Percentiles rank a stretch among this genome's conserved stretches.
Conservation (phyloP, 257 asterid genomes). For the Plantago major region DNA sequence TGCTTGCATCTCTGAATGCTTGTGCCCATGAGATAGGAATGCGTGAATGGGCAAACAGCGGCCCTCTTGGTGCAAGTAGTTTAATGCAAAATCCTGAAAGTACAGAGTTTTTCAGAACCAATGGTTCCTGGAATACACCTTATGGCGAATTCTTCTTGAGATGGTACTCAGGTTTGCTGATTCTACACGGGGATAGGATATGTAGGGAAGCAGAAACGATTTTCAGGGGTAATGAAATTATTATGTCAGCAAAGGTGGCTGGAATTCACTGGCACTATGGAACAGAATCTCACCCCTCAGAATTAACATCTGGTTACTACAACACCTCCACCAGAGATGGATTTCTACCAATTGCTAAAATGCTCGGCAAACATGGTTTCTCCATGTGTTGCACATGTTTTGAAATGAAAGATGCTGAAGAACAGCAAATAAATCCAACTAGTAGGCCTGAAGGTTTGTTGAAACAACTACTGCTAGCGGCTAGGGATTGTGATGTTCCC, state of each 20-base stretch:
- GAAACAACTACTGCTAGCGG: constrained; percentile 48
- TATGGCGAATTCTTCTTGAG: constrained; percentile 66
- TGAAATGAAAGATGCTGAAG: constrained; percentile 52
- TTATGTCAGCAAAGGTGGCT: constrained; percentile 56
- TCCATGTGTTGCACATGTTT: constrained; percentile 55
- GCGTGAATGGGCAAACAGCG: constrained; percentile 59
- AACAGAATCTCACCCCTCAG: constrained; percentile 58
- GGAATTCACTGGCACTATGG: constrained; percentile 56
- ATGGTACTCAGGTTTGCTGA: constrained; percentile 73
- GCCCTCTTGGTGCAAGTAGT: constrained; percentile 42
- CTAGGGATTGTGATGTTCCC: constrained; percentile 47
- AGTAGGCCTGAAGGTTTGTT: constrained; percentile 63
- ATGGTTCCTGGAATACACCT: constrained; percentile 62
- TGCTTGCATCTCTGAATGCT: constrained; percentile 69
- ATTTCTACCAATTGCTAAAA: constrained; percentile 42
- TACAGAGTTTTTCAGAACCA: constrained; percentile 41
- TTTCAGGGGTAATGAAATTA: constrained; percentile 51
- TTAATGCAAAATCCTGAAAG: constrained; percentile 50
- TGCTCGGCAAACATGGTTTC: constrained; percentile 59
- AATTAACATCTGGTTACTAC: constrained; percentile 63
- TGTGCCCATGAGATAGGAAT: constrained; percentile 46
- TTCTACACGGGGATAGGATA: constrained; percentile 68
- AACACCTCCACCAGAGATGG: constrained; percentile 59
- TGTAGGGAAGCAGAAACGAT: constrained; percentile 62
- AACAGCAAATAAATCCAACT: constrained; percentile 36